A percentile compares a stretch with the other conserved stretches of the same genome.
These are phyloP conservation scores for Lolium multiflorum DNA, from an alignment of 176 grass and related monocot species.

Conservation along the genomic window DNA sequence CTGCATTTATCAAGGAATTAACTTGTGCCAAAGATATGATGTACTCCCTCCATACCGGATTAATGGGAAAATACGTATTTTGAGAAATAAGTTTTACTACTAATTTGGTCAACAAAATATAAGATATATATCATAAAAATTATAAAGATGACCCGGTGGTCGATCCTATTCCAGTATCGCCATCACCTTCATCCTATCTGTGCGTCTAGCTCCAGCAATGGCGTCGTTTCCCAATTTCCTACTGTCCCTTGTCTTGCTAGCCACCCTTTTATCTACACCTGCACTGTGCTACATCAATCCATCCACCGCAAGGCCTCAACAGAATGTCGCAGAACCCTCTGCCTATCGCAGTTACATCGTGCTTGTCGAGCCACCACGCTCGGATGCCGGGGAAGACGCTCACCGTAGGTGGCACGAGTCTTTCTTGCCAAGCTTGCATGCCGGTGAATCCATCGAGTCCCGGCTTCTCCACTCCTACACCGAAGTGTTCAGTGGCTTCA, in stretches of 20 bases:
- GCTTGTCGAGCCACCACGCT: conserved; percentile 27
- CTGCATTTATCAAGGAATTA: neutral
- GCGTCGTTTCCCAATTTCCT: neutral
- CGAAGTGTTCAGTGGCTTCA: conserved; percentile 47
- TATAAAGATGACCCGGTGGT: conserved; percentile 3
- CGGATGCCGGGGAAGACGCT: neutral
- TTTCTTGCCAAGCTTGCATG: conserved; percentile 29
- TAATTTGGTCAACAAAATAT: no score
- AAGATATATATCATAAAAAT: no score
- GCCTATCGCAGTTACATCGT: conserved; percentile 10
- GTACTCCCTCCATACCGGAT: no score
- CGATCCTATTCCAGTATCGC: neutral
- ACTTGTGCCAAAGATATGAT: neutral
- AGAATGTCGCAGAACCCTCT: neutral
- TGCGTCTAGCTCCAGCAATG: neutral
- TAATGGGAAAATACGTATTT: no score
- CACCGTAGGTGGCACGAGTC: conserved; percentile 49
- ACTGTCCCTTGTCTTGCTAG: neutral
- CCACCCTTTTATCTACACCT: neutral
- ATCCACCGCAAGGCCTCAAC: no score
- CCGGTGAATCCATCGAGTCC: neutral
- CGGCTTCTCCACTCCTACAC: conserved; percentile 56
- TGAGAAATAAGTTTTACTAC: no score
- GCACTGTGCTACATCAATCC: conserved; percentile 16
- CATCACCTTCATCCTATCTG: conserved; percentile 1